phyloP scores from a whole-genome alignment of 306 rosid species.

The Biancaea sappan region DNA sequence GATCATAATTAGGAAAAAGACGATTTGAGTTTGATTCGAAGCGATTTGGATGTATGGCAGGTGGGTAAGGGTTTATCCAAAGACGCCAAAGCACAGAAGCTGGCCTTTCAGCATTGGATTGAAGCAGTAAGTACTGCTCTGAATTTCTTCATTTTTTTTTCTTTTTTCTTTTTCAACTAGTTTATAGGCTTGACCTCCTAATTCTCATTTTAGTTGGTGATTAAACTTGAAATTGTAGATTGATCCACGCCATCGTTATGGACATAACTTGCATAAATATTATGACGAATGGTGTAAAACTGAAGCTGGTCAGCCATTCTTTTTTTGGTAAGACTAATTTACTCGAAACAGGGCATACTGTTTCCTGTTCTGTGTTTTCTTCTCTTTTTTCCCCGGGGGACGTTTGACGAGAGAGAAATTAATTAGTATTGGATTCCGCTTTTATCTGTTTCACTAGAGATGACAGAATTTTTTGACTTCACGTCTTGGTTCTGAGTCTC shows the following conservation, averaged over 20 bases:
- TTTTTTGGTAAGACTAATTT: conserved; percentile 56
- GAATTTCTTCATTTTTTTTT: neutral
- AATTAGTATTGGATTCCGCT: neutral
- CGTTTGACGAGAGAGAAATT: neutral
- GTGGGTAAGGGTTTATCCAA: conserved; percentile 75
- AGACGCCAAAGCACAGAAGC: conserved; percentile 70
- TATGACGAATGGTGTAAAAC: conserved; percentile 64
- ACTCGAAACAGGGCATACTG: neutral
- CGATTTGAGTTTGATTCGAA: neutral
- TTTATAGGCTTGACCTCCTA: neutral
- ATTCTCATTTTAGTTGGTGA: neutral
- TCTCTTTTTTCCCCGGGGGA: neutral
- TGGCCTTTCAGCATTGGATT: conserved; percentile 84
- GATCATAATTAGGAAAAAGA: neutral
- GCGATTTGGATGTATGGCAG: conserved; percentile 39
- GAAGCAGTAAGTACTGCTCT: conserved; percentile 59
- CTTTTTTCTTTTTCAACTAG: neutral
- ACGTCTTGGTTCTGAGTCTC: neutral
- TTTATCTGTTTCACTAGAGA: neutral
- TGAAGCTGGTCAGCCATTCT: conserved; percentile 74
- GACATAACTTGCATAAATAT: conserved; percentile 67
- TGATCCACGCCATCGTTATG: conserved; percentile 83
- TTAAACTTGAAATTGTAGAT: conserved; percentile 38
- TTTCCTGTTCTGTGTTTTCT: neutral
- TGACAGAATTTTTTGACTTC: neutral